Base-by-base conservation (phyloP, 805 yeast genomes). In the Isabelozyma gotoi region DNA sequence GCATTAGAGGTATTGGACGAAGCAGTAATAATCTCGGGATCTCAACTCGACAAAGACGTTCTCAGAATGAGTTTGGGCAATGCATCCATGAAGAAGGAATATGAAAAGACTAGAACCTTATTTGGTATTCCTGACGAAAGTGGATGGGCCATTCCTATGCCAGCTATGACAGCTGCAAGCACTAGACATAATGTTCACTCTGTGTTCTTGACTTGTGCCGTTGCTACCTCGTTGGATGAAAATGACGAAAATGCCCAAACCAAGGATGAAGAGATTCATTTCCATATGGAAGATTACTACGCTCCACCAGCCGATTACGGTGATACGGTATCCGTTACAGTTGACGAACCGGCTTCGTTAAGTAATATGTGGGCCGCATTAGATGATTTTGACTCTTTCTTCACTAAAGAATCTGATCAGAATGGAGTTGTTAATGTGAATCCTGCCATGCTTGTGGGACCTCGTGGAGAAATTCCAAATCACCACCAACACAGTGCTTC, bases 91-190 rank as follows among this genome's bases (percentile, higher is more conserved):
- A 80, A 85, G 53, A 87, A 85, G 49, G 95, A 88, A 50, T 86
- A 85, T 57, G 96, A 87, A 51, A 83, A 80, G 52, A 84, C 94
- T 2, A 90, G 94, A 0, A 89, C 97, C 0, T 69, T 94, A 43
- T 95, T 90, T 68, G 99, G 99, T 12, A 83, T 92, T 18, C 98
- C 99, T 0, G 92, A 87, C 48, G 96, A 88, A 10, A 82, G 85
- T 56, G 99, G 99, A 1, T 94, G 99, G 99, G 84, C 97, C 0
- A 82, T 95, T 39, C 96, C 98, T 2, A 86, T 88, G 92, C 97
- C 99, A 2, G 88, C 92, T 0, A 81, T 89, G 35, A 84, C 94
- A 1, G 89, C 97, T 0, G 85, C 96, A 0, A 79, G 87, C 12
- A 88, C 98, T 1, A 73, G 97, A 51, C 88, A 88, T 59, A 94